A percentile compares a stretch with the other conserved stretches of the same genome.
Conservation (phyloP, 2,329 filamentous ascomycete genomes). For the Botrytis tulipae region DNA sequence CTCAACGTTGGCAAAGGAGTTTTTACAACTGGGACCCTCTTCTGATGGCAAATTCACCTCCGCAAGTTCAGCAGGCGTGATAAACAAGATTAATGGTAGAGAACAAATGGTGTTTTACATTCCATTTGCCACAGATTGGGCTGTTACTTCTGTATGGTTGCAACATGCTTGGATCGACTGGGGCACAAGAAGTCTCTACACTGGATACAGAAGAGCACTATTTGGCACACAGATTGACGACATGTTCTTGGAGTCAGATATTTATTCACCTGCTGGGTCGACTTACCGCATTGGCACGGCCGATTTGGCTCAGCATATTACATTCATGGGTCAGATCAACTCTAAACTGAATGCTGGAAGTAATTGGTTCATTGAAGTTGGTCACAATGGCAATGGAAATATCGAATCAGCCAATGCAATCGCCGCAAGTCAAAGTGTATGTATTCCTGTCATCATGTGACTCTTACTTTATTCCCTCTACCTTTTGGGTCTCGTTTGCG, state of each 20-base stretch:
- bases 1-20: constrained; percentile 51
- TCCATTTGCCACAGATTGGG: constrained; percentile 44
- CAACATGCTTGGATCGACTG: constrained; percentile 63
- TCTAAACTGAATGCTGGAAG: constrained; percentile 51
- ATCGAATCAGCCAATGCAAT: constrained; percentile 42
- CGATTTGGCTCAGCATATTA: constrained; percentile 48
- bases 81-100: constrained; percentile 56
- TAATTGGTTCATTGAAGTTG: constrained; percentile 52
- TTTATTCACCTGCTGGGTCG: constrained; percentile 47
- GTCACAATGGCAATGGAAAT: constrained; percentile 56
- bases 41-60: constrained; percentile 41
- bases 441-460: not conserved
- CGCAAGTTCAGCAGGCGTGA: constrained; percentile 53
- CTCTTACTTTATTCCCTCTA: not conserved
- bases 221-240: constrained; percentile 50
- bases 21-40: constrained; percentile 51
- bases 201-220: constrained; percentile 32
- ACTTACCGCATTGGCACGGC: constrained; percentile 49
- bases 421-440: constrained; percentile 39
- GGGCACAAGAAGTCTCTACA: constrained; percentile 55
- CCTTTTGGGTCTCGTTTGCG: not conserved
- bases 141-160: constrained; percentile 52
- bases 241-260: constrained; percentile 54
- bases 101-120: constrained; percentile 63
- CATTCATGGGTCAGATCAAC: constrained; percentile 46